Base-by-base conservation (phyloP, 768 basidiomycete genomes). In the Amanita subjunquillea region DNA sequence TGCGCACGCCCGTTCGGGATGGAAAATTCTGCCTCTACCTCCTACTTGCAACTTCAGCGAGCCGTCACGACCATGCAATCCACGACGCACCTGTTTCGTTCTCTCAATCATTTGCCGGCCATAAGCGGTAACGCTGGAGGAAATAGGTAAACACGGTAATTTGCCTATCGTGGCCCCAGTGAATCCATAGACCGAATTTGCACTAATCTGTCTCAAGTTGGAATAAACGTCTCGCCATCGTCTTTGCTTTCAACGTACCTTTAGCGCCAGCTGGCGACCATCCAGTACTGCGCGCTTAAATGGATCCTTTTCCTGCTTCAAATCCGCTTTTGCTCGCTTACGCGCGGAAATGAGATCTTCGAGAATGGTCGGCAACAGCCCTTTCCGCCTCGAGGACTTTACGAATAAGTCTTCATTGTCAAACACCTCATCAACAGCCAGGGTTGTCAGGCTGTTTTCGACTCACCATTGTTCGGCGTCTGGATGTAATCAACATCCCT, bases 81-180 rank as follows among this genome's bases (percentile, higher is more conserved):
- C 3, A 9, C 17, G 17, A 65, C 74, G 4, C 37, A 85, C 90
- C 71, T 85, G 77, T 66, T 94, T 98, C 2, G 96, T 99, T 64
- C 82, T 84, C 66, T 98, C 95, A 55, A 99, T 98, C 96, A 99
- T 99, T 66, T 96, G 87, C 54, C 96, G 91, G 60, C 96, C 96
- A 66, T 96, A 99, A 0, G 96, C 81, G 1, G 96, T 99, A 39
- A 83, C 80, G 69, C 91, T 93, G 2, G 94, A 97, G 12, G 96
- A 98, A 56, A 99, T 99, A 8, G 91, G 72, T 39, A 98, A 74
- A 72, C 96, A 99, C 3, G 96, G 93, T 13, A 99, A 72, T 67
- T 97, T 98, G 51, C 96, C 96, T 57, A 98, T 78, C 0, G 96
- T 98, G 0, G 96, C 96, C 37, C 96, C 96, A 5, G 96, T 97